Evolutionary conservation across 148 eudicot genomes (phyloP), one percentile per base, ranked within the genome.

Genomic region (Limonium bicolor): DNA sequence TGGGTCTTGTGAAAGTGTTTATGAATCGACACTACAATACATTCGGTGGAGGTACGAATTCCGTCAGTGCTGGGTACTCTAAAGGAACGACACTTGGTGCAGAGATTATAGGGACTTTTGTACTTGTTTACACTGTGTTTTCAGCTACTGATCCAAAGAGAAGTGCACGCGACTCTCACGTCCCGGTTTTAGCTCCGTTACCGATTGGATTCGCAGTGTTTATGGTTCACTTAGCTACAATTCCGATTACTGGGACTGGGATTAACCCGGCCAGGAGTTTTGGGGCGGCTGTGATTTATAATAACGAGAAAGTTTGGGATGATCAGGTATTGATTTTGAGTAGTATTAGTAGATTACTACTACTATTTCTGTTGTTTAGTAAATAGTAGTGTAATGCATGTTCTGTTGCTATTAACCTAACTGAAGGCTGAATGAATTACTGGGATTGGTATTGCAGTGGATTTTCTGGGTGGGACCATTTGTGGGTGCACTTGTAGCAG

Each of bases 391-490:
- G n/a, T n/a, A n/a, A n/a, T n/a, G n/a, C n/a, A n/a, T n/a, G n/a
- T n/a, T n/a, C n/a, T n/a, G n/a, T n/a, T n/a, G n/a, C n/a, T n/a
- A n/a, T n/a, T n/a, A n/a, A n/a, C n/a, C n/a, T n/a, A n/a, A n/a
- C n/a, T n/a, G n/a, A n/a, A n/a, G n/a, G n/a, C n/a, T n/a, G n/a
- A n/a, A n/a, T n/a, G 1, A 34, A 6, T 6, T 13, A 58, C 48
- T n/a, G n/a, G n/a, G n/a, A n/a, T n/a, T n/a, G n/a, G n/a, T n/a
- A n/a, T n/a, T 29, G 51, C 76, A 86, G 94, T 86, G 96, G 94
- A 82, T 86, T 22, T 86, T 86, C 70, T 86, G 93, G 96, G 96
- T 86, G 2, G 96, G 96, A 27, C 94, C 96, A 30, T 69, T 82
- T 30, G 76, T 72, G 35, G 96, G 96, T 55, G 96, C 96, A 14